Percentiles rank a stretch among this genome's conserved stretches.
These are phyloP conservation scores for Sechiopsis laciniata DNA, from an alignment of 306 rosid species.

Conservation along the genomic window DNA sequence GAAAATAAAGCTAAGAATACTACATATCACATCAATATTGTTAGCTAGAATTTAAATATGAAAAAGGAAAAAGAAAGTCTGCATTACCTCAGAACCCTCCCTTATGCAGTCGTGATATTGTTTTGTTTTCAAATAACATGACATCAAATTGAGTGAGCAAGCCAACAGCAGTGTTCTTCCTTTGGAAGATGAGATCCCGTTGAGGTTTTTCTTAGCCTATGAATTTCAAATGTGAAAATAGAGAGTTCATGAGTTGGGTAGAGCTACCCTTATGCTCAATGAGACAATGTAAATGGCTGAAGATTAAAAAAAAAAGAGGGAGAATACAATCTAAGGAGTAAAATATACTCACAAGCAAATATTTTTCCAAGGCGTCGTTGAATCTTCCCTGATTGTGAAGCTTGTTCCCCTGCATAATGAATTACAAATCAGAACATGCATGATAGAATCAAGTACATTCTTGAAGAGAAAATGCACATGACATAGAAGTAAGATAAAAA, in stretches of 20 bases:
- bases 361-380: constrained; percentile 65
- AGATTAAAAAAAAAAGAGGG: not conserved
- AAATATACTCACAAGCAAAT: constrained; percentile 55
- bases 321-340: constrained; percentile 19
- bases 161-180: constrained; percentile 70
- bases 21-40: too few relatives aligned
- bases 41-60: too few relatives aligned
- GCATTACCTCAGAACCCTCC: constrained; percentile 87
- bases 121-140: constrained; percentile 84
- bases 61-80: not conserved
- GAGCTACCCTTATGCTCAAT: too few relatives aligned
- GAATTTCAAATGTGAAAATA: constrained; percentile 27
- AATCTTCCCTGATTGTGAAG: constrained; percentile 76
- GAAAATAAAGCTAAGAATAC: not conserved
- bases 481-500: not conserved
- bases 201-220: constrained; percentile 83
- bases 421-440: constrained; percentile 26
- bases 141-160: constrained; percentile 91
- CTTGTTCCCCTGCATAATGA: constrained; percentile 66
- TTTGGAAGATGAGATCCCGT: constrained; percentile 55
- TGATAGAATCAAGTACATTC: constrained; percentile 6
- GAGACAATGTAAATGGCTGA: not conserved
- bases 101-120: constrained; percentile 70
- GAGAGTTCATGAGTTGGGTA: constrained; percentile 9
- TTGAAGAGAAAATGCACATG: not conserved